Conservation (phyloP, 495 filamentous ascomycete genomes). For the Aspergillus ellipticus region DNA sequence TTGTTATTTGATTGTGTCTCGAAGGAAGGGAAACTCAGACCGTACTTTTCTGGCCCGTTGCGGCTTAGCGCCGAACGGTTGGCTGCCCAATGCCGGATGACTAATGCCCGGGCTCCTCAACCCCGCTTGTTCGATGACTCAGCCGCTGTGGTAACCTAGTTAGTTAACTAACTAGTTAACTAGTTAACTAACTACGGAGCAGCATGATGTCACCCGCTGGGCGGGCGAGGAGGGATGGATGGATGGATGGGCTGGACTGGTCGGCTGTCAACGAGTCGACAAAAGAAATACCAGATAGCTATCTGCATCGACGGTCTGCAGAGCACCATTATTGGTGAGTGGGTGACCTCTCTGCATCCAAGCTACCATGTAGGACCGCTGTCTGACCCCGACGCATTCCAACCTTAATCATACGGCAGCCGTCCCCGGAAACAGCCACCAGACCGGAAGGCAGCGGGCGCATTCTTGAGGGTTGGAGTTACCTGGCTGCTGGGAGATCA, state of each 20-base stretch:
- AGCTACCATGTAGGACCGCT: background rate
- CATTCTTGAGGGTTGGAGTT: too few relatives aligned
- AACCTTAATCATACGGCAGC: background rate
- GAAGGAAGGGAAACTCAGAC: background rate
- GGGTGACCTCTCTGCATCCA: background rate
- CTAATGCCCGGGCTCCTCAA: background rate
- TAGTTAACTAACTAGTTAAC: too few relatives aligned
- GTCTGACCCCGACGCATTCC: background rate
- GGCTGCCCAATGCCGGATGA: background rate
- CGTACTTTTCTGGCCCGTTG: background rate
- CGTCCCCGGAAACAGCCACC: background rate
- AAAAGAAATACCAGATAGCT: too few relatives aligned
- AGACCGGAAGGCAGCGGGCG: background rate
- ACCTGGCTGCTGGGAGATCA: too few relatives aligned
- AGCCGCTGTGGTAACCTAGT: too few relatives aligned
- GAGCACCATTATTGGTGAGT: background rate
- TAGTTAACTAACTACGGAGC: background rate
- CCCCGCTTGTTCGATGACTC: background rate
- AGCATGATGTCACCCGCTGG: background rate
- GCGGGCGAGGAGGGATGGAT: background rate
- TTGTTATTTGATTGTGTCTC: background rate
- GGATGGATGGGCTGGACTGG: too few relatives aligned
- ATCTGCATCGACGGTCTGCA: too few relatives aligned
- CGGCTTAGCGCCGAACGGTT: background rate
- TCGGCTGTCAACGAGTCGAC: too few relatives aligned